These are phyloP conservation scores for Panaeolus papilionaceus DNA, from an alignment of 768 basidiomycete species.

Conservation along the genomic window DNA sequence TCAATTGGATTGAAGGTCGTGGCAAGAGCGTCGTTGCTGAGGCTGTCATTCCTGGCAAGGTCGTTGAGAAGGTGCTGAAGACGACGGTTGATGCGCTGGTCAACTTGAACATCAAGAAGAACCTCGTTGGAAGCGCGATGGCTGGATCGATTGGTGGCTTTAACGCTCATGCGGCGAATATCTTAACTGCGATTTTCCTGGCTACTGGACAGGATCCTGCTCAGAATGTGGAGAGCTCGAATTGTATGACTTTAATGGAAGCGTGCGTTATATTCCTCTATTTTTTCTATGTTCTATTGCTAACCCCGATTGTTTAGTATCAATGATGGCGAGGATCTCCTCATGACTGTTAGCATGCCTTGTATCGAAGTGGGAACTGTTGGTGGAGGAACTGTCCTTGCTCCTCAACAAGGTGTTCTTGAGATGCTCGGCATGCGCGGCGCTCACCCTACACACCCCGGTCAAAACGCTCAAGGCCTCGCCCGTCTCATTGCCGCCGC, in stretches of 20 bases:
- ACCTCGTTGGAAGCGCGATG: conserved; percentile 96
- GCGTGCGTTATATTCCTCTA: conserved; percentile 64
- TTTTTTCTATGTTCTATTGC: conserved; percentile 11
- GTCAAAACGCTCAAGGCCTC: conserved; percentile 87
- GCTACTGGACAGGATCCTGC: conserved; percentile 99
- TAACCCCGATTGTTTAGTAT: conserved; percentile 50
- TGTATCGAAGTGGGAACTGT: conserved; percentile 98
- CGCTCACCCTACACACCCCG: conserved; percentile 85
- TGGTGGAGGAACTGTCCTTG: conserved; percentile 93
- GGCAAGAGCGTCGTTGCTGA: conserved; percentile 99
- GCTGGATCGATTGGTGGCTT: conserved; percentile 97
- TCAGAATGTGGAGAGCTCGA: conserved; percentile 98
- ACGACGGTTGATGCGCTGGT: conserved; percentile 90
- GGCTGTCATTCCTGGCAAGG: conserved; percentile 87
- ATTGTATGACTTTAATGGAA: conserved; percentile 99
- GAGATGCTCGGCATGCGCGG: conserved; percentile 95
- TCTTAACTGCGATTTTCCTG: conserved; percentile 92
- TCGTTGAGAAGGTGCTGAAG: conserved; percentile 92
- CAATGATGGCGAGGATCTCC: conserved; percentile 88
- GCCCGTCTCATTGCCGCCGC: conserved; percentile 90
- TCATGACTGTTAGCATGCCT: conserved; percentile 97
- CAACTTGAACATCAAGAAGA: conserved; percentile 96
- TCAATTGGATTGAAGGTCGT: conserved; percentile 99
- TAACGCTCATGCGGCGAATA: conserved; percentile 98
- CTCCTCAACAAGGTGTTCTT: conserved; percentile 88